Evolutionary conservation across 2,329 filamentous ascomycete species (phyloP), one percentile per base, ranked within the genome.

Genomic region (Colletotrichum sp.): DNA sequence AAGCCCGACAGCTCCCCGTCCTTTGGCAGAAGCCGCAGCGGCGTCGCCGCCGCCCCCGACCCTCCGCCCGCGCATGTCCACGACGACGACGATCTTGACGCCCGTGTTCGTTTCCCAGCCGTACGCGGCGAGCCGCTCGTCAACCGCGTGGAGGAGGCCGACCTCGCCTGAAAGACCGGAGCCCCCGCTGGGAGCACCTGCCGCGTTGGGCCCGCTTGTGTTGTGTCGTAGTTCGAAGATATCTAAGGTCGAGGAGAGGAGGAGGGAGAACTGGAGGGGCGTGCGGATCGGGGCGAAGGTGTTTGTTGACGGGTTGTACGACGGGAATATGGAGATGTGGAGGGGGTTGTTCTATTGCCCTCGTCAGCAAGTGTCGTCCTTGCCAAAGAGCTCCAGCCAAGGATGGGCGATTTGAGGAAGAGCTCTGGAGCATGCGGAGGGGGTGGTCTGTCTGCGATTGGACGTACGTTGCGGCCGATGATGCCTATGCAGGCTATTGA

Each of bases 71-170:
- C 96, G 92, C 91, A 98, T 95, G 86, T 99, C 96, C 34, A 98
- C 94, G 5, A 98, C 92, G 77, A 96, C 93, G 39, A 98, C 93
- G 82, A 99, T 93, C 83, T 96, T 96, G 78, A 98, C 92, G 55
- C 96, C 96, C 30, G 97, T 98, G 85, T 98, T 98, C 72, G 97
- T 98, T 85, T 98, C 91, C 92, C 95, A 98, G 81, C 97, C 97
- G 87, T 98, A 99, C 79, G 96, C 94, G 44, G 96, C 96, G 63
- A 98, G 90, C 30, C 96, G 92, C 86, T 99, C 96, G 87, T 98
- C 97, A 75, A 98, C 90, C 75, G 96, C 96, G 86, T 98, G 96
- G 67, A 99, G 90, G 15, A 98, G 91, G 34, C 97, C 96, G 79
- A 97, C 93, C 83, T 98, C 96, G 80, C 97, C 96, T 67, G 95